These are phyloP conservation scores for Truncatella angustata DNA, from an alignment of 2,329 filamentous ascomycete species.

Conservation along the genomic window DNA sequence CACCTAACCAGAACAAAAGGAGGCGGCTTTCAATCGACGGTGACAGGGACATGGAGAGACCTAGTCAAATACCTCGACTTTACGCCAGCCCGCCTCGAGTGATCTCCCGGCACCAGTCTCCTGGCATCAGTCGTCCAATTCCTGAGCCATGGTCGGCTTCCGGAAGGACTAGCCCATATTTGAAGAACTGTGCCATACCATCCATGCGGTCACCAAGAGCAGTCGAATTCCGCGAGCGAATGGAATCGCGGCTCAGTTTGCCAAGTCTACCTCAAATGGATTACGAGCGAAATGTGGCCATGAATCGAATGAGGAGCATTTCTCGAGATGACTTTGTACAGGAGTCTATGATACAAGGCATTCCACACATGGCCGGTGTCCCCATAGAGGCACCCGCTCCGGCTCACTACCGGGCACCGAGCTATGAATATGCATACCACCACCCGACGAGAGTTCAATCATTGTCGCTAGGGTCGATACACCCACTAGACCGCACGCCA, in stretches of 20 bases:
- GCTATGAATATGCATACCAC: conserved; percentile 39
- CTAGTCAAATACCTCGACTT: conserved; percentile 45
- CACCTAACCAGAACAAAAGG: conserved; percentile 47
- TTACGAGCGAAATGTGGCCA: conserved; percentile 33
- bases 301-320: conserved; percentile 30
- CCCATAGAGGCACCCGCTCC: conserved; percentile 29
- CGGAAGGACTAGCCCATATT: conserved; percentile 33
- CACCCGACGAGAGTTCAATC: conserved; percentile 45
- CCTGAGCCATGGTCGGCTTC: conserved; percentile 35
- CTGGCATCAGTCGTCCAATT: conserved; percentile 24
- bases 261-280: conserved; percentile 40
- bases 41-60: conserved; percentile 36
- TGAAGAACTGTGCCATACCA: conserved; percentile 27
- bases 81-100: conserved; percentile 35
- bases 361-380: conserved; percentile 21
- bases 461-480: conserved; percentile 41
- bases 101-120: conserved; percentile 32
- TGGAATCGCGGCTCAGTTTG: conserved; percentile 35
- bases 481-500: conserved; percentile 41
- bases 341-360: conserved; percentile 17
- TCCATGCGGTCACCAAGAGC: conserved; percentile 27
- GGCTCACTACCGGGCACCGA: conserved; percentile 31
- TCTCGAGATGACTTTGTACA: conserved; percentile 34
- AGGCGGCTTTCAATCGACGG: conserved; percentile 43
- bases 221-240: conserved; percentile 33